Evolutionary conservation across 176 grass and related monocot genomes (phyloP), one percentile per base, ranked within the genome.

Genomic region (Metroxylon sagu): DNA sequence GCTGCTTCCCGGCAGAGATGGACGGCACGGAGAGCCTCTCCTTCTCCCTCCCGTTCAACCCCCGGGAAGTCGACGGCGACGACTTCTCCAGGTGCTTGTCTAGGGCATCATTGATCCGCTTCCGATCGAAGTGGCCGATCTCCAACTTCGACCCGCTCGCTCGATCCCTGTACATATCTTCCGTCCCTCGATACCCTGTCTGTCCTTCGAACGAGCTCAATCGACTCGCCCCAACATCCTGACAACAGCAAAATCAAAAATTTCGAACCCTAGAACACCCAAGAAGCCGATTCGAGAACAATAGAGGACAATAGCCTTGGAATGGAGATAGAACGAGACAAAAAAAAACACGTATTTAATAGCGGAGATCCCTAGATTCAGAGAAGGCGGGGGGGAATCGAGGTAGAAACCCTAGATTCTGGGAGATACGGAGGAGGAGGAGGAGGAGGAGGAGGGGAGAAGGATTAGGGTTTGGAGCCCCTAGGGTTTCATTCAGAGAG

Each of bases 31-130:
- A 12, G 5, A 50, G 21, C 48, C 62, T 26, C 5, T 65, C 62
- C 29, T 7, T 61, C 56, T 25, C 26, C 48, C 50, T 48, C 62
- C 49, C 51, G 49, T 25, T 25, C 23, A 50, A 50, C 25, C 19
- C 62, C 10, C 23, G 48, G 15, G 62, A 65, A 19, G 62, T 27
- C 23, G 62, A 27, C 21, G 62, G 19, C 5, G 48, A 28, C 25
- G 62, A 52, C 21, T 49, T 50, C 14, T 65, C 49, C 48, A 65
- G 48, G 48, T 65, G 62, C 49, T 51, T 50, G 49, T 51, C 62
- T 4, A 65, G 18, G 62, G 62, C 62, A 48, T 50, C 62, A 21
- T 8, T 26, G 62, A 65, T 49, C 62, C 62, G 48, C 62, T 19
- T 26, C 14, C 62, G 62, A 50, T 65, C 43, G 6, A 15, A 12